A percentile compares a stretch with the other conserved stretches of the same genome.
These are phyloP conservation scores for Auriscalpium microsporum DNA, from an alignment of 768 basidiomycete genomes.

Conservation along the genomic window DNA sequence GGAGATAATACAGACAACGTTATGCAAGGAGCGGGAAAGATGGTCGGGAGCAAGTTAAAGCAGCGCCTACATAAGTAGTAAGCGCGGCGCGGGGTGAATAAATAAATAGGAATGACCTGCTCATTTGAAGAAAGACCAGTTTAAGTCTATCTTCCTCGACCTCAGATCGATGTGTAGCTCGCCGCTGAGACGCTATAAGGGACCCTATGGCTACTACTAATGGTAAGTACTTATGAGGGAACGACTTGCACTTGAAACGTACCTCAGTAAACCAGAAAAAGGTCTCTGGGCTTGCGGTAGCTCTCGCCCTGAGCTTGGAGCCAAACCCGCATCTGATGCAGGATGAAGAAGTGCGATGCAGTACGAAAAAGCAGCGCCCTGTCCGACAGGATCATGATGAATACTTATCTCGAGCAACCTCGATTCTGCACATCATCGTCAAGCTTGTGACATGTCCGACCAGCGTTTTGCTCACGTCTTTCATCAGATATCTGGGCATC, in stretches of 20 bases:
- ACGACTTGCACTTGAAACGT: not conserved
- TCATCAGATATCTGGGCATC: not conserved
- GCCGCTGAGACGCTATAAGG: conserved; percentile 32
- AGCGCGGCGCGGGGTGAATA: not conserved
- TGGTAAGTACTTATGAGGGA: no score
- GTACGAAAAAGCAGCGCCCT: conserved; percentile 49
- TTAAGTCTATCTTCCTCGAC: conserved; percentile 44
- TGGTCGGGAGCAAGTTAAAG: no score
- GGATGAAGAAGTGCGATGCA: no score
- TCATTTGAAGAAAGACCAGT: conserved; percentile 41
- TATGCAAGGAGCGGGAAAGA: no score
- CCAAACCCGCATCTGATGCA: conserved; percentile 49
- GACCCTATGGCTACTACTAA: conserved; percentile 14
- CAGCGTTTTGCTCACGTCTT: not conserved
- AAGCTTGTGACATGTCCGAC: no score
- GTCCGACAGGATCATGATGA: conserved; percentile 46
- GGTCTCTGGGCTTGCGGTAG: conserved; percentile 27
- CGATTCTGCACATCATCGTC: conserved; percentile 29
- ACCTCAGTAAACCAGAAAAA: conserved; percentile 31
- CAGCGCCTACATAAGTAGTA: no score
- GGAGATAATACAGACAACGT: no score
- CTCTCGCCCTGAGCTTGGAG: conserved; percentile 39
- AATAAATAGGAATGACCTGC: conserved; percentile 36
- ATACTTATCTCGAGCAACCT: conserved; percentile 60
- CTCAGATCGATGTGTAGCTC: conserved; percentile 33